These are phyloP conservation scores for Wickerhamomyces chaumierensis DNA, from an alignment of 805 yeast species.

Conservation along the genomic window DNA sequence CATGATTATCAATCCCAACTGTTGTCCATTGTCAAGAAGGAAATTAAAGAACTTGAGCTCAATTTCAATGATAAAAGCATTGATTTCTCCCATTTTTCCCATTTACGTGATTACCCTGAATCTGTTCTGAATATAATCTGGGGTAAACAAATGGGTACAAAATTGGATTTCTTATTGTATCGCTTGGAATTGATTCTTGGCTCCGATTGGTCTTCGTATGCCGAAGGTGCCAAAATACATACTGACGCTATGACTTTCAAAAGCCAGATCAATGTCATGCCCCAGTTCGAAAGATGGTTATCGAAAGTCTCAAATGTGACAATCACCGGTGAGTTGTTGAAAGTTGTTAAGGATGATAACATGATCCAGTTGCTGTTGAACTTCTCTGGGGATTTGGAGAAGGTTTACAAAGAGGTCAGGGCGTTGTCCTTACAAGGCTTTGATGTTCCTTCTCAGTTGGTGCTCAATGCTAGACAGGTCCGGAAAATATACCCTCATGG, in stretches of 20 bases:
- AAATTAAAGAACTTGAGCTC: constrained; percentile 30
- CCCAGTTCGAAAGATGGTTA: constrained; percentile 40
- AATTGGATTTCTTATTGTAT: constrained; percentile 28
- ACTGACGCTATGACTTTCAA: constrained; percentile 34
- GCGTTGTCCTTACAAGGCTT: constrained; percentile 38
- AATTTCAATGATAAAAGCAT: constrained; percentile 24
- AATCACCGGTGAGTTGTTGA: constrained; percentile 27
- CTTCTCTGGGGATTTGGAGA: constrained; percentile 33
- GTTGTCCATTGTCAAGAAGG: constrained; percentile 35
- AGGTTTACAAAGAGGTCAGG: constrained; percentile 42
- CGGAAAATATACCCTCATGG: constrained; percentile 48
- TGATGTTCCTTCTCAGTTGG: constrained; percentile 43
- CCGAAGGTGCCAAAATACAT: constrained; percentile 57
- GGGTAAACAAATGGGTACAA: constrained; percentile 38
- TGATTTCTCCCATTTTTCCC: constrained; percentile 25
- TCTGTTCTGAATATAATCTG: constrained; percentile 37
- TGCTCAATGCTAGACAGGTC: constrained; percentile 35
- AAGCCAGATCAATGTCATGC: constrained; percentile 33
- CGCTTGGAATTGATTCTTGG: constrained; percentile 46
- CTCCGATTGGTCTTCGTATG: constrained; percentile 45
- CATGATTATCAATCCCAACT: constrained; percentile 47
- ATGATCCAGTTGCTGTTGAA: constrained; percentile 30
- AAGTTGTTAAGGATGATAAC: constrained; percentile 19
- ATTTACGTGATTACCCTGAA: constrained; percentile 35
- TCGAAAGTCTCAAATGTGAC: constrained; percentile 13